Conservation (phyloP, 371 early-diverging fungal genomes). For the Mortierella sp. region DNA sequence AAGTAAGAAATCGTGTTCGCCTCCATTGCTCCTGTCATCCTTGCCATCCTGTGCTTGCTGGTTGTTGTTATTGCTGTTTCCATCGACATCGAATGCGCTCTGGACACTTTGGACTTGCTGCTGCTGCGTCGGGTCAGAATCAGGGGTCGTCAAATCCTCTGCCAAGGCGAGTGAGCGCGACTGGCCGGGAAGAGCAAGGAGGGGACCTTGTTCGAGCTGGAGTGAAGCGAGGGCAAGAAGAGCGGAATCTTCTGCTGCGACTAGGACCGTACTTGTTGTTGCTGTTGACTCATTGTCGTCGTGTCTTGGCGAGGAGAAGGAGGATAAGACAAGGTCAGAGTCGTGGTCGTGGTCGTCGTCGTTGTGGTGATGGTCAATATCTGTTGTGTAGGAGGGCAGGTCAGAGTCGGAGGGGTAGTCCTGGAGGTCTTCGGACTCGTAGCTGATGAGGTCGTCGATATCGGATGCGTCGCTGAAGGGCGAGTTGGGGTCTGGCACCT, state of each 20-base stretch:
- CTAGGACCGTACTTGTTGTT: background rate
- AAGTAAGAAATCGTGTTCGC: slow-evolving; percentile 3
- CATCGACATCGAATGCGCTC: background rate
- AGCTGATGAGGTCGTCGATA: background rate
- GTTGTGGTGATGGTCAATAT: background rate
- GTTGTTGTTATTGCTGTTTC: background rate
- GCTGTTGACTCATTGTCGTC: background rate
- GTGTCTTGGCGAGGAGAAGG: background rate
- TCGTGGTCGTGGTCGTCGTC: background rate
- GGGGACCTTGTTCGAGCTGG: background rate
- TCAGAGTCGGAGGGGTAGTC: slow-evolving; percentile 22
- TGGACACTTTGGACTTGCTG: background rate
- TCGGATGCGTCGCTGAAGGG: slow-evolving; percentile 12
- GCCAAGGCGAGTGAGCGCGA: background rate
- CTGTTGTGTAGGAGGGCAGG: slow-evolving; percentile 1
- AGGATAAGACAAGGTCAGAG: background rate
- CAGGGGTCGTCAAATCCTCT: slow-evolving; percentile 1
- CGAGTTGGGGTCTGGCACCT: slow-evolving; percentile 10
- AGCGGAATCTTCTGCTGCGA: background rate
- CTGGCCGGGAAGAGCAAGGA: background rate
- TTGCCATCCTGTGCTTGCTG: background rate
- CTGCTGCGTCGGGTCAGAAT: background rate
- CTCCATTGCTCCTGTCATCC: background rate
- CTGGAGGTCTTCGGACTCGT: slow-evolving; percentile 21
- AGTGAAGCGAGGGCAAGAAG: background rate